Percentiles rank a stretch among this genome's conserved stretches.
Conservation (phyloP, 805 yeast genomes). For the Teunomyces tritomae region DNA sequence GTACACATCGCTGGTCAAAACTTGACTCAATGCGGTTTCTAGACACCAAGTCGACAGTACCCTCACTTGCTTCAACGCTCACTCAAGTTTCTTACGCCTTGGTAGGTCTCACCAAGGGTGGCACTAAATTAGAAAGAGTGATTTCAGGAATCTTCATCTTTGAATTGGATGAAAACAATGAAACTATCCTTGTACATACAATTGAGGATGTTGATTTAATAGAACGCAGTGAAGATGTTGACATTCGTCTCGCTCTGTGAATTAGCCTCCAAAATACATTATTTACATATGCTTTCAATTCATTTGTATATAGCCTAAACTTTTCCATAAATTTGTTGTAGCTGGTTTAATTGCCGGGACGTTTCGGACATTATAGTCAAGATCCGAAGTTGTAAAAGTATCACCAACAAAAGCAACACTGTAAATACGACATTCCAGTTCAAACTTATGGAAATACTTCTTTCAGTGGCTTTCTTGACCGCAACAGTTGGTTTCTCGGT, state of each 20-base stretch:
- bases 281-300: not conserved
- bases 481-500: not conserved
- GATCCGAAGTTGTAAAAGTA: not conserved
- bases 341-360: not conserved
- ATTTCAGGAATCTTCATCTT: conserved; percentile 60
- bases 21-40: conserved; percentile 26
- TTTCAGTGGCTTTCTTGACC: not conserved
- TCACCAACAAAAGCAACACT: not conserved
- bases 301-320: conserved; percentile 1
- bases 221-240: conserved; percentile 38
- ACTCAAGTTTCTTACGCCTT: conserved; percentile 31
- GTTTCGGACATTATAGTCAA: not conserved
- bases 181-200: conserved; percentile 57
- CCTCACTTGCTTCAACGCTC: conserved; percentile 22
- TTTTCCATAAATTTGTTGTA: not conserved
- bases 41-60: conserved; percentile 9
- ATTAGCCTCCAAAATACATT: not conserved
- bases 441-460: not conserved
- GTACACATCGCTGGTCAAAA: conserved; percentile 41
- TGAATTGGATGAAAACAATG: conserved; percentile 58
- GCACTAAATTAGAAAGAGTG: conserved; percentile 36
- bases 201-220: conserved; percentile 63
- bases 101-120: conserved; percentile 28
- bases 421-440: not conserved
- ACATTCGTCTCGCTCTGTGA: conserved; percentile 7